These are phyloP conservation scores for Lasiosphaeria hispida DNA, from an alignment of 495 filamentous ascomycete species.

Conservation along the genomic window DNA sequence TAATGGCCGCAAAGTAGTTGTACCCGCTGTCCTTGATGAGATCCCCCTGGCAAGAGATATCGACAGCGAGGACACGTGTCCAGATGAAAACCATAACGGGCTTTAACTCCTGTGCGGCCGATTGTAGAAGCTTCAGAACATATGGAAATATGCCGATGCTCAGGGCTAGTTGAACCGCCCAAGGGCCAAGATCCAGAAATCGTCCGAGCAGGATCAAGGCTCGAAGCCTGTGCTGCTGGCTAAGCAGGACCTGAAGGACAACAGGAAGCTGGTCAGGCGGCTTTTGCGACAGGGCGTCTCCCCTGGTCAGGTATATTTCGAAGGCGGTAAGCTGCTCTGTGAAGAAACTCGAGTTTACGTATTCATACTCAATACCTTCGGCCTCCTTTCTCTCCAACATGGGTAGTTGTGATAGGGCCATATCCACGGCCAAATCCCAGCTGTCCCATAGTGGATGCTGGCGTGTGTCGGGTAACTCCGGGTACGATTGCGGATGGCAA, in stretches of 20 bases:
- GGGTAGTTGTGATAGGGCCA: constrained; percentile 89
- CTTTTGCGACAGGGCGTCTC: constrained; percentile 73
- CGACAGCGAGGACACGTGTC: constrained; percentile 94
- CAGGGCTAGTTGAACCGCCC: constrained; percentile 93
- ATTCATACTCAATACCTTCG: constrained; percentile 78
- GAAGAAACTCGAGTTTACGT: constrained; percentile 93
- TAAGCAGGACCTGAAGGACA: constrained; percentile 91
- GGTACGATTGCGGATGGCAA: constrained; percentile 88
- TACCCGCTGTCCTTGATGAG: constrained; percentile 95
- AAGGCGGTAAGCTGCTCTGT: constrained; percentile 97
- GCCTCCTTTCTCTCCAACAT: constrained; percentile 69
- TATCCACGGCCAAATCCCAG: constrained; percentile 96
- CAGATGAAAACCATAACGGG: constrained; percentile 99
- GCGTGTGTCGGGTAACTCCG: constrained; percentile 84
- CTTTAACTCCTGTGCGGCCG: constrained; percentile 89
- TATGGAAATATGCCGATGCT: constrained; percentile 99
- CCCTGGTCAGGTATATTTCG: constrained; percentile 90
- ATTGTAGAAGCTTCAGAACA: constrained; percentile 92
- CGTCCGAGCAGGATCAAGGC: constrained; percentile 90
- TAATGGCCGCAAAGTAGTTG: constrained; percentile 88
- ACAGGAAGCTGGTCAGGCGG: constrained; percentile 93
- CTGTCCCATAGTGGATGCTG: constrained; percentile 94
- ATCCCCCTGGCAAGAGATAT: constrained; percentile 86
- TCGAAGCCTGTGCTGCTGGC: constrained; percentile 90
- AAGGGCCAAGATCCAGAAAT: constrained; percentile 92